These are phyloP conservation scores for Phialophora tarda DNA, from an alignment of 2,329 filamentous ascomycete species.

Conservation along the genomic window DNA sequence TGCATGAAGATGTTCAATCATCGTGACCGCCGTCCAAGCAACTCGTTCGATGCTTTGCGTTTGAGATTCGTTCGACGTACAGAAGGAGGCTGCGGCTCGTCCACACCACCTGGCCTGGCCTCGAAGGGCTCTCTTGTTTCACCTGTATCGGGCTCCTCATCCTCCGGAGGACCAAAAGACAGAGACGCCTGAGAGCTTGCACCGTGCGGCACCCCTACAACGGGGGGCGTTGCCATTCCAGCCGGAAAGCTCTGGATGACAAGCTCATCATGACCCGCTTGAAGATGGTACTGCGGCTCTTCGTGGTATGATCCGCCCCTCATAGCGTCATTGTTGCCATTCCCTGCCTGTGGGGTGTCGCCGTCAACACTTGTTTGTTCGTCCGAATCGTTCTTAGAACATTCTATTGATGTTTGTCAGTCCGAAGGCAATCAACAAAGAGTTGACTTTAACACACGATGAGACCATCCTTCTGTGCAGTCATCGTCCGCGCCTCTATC, in stretches of 20 bases:
- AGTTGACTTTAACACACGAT: neutral
- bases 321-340: neutral
- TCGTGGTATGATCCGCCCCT: neutral
- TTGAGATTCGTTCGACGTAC: neutral
- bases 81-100: neutral
- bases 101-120: neutral
- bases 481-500: neutral
- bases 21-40: neutral
- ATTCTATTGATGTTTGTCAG: constrained; percentile 1
- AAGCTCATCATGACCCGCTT: neutral
- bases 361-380: neutral
- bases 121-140: neutral
- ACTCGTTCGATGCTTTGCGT: constrained; percentile 11
- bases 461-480: neutral
- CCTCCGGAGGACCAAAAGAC: constrained; percentile 1
- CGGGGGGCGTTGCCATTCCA: neutral
- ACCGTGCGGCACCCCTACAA: neutral
- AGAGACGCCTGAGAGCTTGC: neutral
- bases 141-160: neutral
- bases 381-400: neutral
- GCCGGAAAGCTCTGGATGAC: constrained; percentile 3
- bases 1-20: neutral
- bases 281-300: neutral
- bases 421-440: neutral
- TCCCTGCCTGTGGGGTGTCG: neutral